These are phyloP conservation scores for Sugiyamaella valdiviana DNA, from an alignment of 805 yeast species.

Conservation along the genomic window DNA sequence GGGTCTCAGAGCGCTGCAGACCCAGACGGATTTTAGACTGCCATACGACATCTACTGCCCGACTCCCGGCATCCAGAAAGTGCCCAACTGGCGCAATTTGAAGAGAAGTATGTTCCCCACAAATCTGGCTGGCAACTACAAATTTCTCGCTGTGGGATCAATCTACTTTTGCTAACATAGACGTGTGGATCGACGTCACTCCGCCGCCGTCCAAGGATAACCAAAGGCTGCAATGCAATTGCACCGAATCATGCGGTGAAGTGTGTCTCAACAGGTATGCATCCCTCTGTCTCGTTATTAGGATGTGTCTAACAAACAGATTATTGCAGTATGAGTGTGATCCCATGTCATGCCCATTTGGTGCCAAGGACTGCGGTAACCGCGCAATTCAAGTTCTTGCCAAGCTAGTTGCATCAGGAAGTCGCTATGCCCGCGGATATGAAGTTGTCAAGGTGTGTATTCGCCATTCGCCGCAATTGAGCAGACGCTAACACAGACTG, in stretches of 20 bases:
- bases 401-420: slow-evolving; percentile 12
- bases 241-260: slow-evolving; percentile 31
- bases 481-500: slow-evolving; percentile 24
- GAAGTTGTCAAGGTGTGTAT: slow-evolving; percentile 20
- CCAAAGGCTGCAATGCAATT: slow-evolving; percentile 20
- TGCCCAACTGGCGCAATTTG: slow-evolving; percentile 30
- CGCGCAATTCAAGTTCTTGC: slow-evolving; percentile 31
- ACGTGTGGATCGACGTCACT: slow-evolving; percentile 20
- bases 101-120: slow-evolving; percentile 23
- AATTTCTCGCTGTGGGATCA: not conserved
- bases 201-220: slow-evolving; percentile 10
- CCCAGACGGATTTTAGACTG: slow-evolving; percentile 25
- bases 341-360: slow-evolving; percentile 29
- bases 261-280: slow-evolving; percentile 30
- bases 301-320: slow-evolving; percentile 9
- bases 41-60: slow-evolving; percentile 36
- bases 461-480: not conserved
- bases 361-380: slow-evolving; percentile 34
- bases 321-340: slow-evolving; percentile 34
- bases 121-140: not conserved
- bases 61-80: slow-evolving; percentile 20
- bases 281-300: not conserved
- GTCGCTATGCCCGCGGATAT: slow-evolving; percentile 26
- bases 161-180: slow-evolving; percentile 10
- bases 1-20: slow-evolving; percentile 11